Base-by-base conservation (phyloP, 176 grass and related monocot genomes). In the Metroxylon sagu region DNA sequence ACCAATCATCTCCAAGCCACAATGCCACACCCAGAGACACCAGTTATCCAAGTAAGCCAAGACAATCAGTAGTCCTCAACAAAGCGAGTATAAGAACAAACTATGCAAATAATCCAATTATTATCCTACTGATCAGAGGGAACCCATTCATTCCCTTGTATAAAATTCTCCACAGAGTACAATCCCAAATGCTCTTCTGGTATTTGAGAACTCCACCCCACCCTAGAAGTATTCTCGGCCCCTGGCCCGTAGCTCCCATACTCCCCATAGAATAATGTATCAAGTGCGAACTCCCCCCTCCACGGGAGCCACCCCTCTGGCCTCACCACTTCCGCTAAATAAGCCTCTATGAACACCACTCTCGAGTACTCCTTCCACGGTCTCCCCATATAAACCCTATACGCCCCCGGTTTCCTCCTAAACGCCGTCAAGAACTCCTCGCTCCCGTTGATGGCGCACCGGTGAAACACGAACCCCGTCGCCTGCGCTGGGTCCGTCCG, bases 281-380 rank as follows among this genome's bases (percentile, higher is more conserved):
- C 57, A 15, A 91, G 35, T 1, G 84, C 93, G 25, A 91, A 91
- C 31, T 85, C 78, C 14, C 69, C 84, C 60, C 56, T 75, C 84
- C 81, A 97, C 6, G 84, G 69, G 53, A 91, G 66, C 93, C 93
- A 97, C 2, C 93, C 87, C 52, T 91, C 93, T 0, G 82, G 76
- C 50, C 66, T 78, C 49, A 97, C 56, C 75, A 85, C 69, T 19
- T 60, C 75, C 17, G 75, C 87, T 35, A 35, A 35, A 35, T 35
- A 35, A 35, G 31, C 8, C 18, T 78, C 62, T 16, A 88, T 55
- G 59, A 80, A 83, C 57, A 97, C 52, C 16, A 78, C 85, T 66
- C 81, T 82, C 0, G 84, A 61, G 65, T 85, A 91, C 69, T 88
- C 87, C 69, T 97, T 97, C 92, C 92, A 97, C 26, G 87, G 92